Evolutionary conservation across 129 eudicot genomes (phyloP).

Genomic region (Centella asiatica): DNA sequence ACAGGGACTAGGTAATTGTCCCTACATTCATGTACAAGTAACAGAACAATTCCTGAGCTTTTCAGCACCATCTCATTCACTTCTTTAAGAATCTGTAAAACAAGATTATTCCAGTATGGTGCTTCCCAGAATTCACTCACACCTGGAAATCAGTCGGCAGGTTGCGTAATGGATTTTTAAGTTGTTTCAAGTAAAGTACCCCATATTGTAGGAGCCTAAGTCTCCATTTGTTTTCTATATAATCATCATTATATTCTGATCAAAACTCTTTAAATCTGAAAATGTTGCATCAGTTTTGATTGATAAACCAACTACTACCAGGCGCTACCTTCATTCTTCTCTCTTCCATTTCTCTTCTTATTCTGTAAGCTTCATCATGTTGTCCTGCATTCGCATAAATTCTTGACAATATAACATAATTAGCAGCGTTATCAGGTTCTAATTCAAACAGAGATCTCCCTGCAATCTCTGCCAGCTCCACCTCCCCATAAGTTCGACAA

Average conservation of each 20-base stretch:
- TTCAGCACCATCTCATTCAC: too few relatives aligned
- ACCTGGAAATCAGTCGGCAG: too few relatives aligned
- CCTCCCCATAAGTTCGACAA: constrained; percentile 50
- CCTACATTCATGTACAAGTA: too few relatives aligned
- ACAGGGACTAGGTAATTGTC: too few relatives aligned
- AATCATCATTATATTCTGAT: neutral
- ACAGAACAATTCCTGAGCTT: too few relatives aligned
- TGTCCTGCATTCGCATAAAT: constrained; percentile 34
- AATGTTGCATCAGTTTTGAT: constrained; percentile 8
- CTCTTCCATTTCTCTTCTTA: constrained; percentile 32
- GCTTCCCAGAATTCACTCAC: too few relatives aligned
- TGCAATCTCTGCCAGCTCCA: constrained; percentile 40
- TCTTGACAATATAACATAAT: constrained; percentile 34
- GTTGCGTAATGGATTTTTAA: too few relatives aligned
- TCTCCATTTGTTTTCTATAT: neutral
- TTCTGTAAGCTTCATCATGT: constrained; percentile 27
- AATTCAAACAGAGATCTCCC: constrained; percentile 39
- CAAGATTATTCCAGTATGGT: too few relatives aligned
- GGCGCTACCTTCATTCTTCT: constrained; percentile 34
- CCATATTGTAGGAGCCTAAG: neutral
- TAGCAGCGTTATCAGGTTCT: constrained; percentile 42
- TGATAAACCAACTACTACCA: constrained; percentile 42
- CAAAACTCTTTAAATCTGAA: neutral
- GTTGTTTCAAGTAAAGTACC: too few relatives aligned
- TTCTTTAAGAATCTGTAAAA: too few relatives aligned